phyloP scores from a whole-genome alignment of 352 stramenopile species.

The Chloridella minuta region DNA sequence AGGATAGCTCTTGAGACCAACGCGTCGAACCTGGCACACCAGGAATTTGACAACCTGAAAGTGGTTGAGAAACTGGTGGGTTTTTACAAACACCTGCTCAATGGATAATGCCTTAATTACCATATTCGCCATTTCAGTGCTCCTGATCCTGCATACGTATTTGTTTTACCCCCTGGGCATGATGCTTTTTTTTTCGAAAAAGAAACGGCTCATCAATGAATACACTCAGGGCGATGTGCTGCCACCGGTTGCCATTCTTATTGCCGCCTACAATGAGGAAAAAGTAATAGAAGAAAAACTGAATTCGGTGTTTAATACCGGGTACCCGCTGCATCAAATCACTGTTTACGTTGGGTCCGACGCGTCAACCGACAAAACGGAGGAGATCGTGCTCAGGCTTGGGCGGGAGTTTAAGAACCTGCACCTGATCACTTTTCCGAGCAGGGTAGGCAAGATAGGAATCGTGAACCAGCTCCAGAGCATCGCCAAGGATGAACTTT shows the following conservation, averaged over 20 bases:
- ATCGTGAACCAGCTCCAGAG: neutral
- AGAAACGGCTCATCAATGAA: neutral
- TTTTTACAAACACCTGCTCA: neutral
- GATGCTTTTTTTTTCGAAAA: neutral
- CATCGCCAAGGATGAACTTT: neutral
- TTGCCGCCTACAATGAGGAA: neutral
- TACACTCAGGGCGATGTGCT: neutral
- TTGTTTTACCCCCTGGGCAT: neutral
- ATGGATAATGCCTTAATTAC: neutral
- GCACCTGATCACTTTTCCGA: neutral
- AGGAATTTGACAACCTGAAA: neutral
- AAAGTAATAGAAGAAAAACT: neutral
- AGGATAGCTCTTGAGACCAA: neutral
- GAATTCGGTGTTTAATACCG: neutral
- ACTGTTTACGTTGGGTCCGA: neutral
- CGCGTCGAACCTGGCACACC: neutral
- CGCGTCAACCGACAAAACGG: neutral
- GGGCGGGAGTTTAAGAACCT: neutral
- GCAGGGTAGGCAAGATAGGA: neutral
- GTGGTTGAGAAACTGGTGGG: neutral
- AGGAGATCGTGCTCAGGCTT: neutral
- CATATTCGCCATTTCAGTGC: neutral
- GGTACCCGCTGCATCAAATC: neutral
- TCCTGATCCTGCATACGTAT: neutral
- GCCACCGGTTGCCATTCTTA: neutral